Evolutionary conservation across 148 eudicot species (phyloP).

Genomic region (Limonium bicolor): DNA sequence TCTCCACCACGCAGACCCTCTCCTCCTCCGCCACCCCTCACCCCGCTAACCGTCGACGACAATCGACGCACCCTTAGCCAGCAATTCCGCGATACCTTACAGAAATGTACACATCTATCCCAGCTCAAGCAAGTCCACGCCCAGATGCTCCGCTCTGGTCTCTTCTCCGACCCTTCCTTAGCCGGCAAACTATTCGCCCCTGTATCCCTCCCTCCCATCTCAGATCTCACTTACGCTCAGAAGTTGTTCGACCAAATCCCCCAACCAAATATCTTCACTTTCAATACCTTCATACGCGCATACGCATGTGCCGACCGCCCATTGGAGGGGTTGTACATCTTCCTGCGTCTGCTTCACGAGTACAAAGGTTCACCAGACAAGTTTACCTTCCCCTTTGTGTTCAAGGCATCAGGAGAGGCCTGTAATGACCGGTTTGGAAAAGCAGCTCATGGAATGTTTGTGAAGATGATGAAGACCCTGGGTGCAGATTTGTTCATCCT

Average conservation of each 20-base stretch:
- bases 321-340: conserved; percentile 7
- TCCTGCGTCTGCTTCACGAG: conserved; percentile 12
- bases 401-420: conserved; percentile 25
- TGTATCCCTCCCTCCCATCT: conserved; percentile 12
- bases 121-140: conserved; percentile 41
- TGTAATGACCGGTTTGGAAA: conserved; percentile 10
- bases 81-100: conserved; percentile 11
- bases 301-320: conserved; percentile 14
- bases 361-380: conserved; percentile 20
- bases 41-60: conserved; percentile 10
- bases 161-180: conserved; percentile 26
- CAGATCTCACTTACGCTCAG: conserved; percentile 20
- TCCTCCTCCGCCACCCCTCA: not conserved
- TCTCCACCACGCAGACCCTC: too few relatives aligned
- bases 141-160: conserved; percentile 27
- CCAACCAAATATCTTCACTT: conserved; percentile 29
- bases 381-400: conserved; percentile 35
- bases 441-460: conserved; percentile 27
- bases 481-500: conserved; percentile 18
- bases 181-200: conserved; percentile 23
- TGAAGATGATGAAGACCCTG: conserved; percentile 13
- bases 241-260: conserved; percentile 32
- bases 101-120: conserved; percentile 12
- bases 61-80: conserved; percentile 21
- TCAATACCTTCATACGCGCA: conserved; percentile 33